Conservation (phyloP, 2,329 filamentous ascomycete species). For the Mariannaea sp. region DNA sequence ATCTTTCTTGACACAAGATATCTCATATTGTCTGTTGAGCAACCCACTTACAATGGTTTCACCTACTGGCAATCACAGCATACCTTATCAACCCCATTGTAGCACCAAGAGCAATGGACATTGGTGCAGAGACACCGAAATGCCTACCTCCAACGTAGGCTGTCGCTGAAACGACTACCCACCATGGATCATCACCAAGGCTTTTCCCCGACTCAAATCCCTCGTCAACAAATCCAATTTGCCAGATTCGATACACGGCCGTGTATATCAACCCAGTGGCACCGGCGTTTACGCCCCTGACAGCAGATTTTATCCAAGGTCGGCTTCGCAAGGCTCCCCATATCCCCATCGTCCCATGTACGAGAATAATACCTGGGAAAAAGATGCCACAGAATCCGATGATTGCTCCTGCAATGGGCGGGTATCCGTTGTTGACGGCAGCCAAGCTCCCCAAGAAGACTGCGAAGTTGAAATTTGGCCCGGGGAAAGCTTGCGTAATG, state of each 20-base stretch:
- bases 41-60: too few relatives aligned
- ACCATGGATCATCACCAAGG: conserved; percentile 64
- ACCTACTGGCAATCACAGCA: too few relatives aligned
- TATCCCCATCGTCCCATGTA: conserved; percentile 58
- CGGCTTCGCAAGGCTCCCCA: conserved; percentile 56
- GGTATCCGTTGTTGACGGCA: conserved; percentile 45
- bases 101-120: conserved; percentile 42
- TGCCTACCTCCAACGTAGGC: conserved; percentile 52
- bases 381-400: conserved; percentile 60
- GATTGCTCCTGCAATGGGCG: conserved; percentile 52
- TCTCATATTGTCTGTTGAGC: too few relatives aligned
- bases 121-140: conserved; percentile 40
- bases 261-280: conserved; percentile 68
- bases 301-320: conserved; percentile 52
- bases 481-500: conserved; percentile 71
- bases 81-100: conserved; percentile 43
- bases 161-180: conserved; percentile 62
- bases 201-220: conserved; percentile 54
- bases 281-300: conserved; percentile 63
- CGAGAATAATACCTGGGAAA: conserved; percentile 52
- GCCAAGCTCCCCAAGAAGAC: conserved; percentile 61
- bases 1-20: too few relatives aligned
- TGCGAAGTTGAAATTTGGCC: conserved; percentile 56
- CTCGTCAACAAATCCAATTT: conserved; percentile 63
- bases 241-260: conserved; percentile 66